Conservation (phyloP, 768 basidiomycete species). For the Hydnum rufescens region DNA sequence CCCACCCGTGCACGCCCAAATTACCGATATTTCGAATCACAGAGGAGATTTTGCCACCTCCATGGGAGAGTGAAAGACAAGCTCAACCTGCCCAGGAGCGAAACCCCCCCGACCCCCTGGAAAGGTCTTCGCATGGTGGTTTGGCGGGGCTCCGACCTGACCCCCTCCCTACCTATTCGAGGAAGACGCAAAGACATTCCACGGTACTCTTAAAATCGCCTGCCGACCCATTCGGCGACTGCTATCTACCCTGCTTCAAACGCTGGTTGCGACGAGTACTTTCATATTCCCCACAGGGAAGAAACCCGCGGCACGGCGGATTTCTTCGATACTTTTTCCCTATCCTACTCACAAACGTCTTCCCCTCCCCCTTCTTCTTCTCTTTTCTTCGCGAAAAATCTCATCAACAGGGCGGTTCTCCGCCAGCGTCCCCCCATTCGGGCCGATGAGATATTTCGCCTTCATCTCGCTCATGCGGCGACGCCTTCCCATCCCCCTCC, state of each 20-base stretch:
- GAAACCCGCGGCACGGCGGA: conserved; percentile 79
- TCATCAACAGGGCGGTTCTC: not conserved
- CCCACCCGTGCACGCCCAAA: conserved; percentile 90
- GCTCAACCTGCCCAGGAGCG: not conserved
- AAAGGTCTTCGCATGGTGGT: conserved; percentile 84
- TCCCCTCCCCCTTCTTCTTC: conserved; percentile 8
- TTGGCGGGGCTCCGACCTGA: conserved; percentile 87
- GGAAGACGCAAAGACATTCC: conserved; percentile 78
- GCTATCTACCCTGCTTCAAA: conserved; percentile 65
- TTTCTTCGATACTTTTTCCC: conserved; percentile 88
- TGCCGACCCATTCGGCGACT: conserved; percentile 53
- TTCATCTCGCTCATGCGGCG: conserved; percentile 50
- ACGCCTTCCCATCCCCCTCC: conserved; percentile 77
- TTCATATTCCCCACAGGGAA: conserved; percentile 69
- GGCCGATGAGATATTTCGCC: conserved; percentile 52
- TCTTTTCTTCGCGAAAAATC: conserved; percentile 16
- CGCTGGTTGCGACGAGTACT: conserved; percentile 96
- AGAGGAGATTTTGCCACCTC: conserved; percentile 20
- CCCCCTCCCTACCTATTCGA: conserved; percentile 85
- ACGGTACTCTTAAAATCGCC: conserved; percentile 49
- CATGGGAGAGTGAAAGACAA: not conserved
- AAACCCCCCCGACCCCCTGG: conserved; percentile 12
- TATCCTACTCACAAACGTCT: conserved; percentile 47
- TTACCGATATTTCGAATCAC: conserved; percentile 93
- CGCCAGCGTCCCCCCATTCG: conserved; percentile 25